Base-by-base conservation (phyloP, 768 basidiomycete genomes). In the Agaricus bisporus region DNA sequence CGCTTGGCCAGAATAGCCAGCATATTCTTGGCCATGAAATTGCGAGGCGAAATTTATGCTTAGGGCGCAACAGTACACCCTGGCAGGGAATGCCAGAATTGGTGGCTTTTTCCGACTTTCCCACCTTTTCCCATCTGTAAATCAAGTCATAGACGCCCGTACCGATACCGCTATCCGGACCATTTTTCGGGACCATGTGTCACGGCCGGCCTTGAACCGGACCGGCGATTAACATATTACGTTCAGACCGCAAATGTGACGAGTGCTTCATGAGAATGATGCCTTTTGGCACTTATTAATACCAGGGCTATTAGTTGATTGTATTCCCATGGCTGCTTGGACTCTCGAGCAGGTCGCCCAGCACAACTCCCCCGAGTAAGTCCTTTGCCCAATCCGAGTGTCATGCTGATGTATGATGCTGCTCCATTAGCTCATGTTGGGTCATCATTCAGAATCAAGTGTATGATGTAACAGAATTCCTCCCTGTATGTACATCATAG, bases 401-500 rank as follows among this genome's bases (percentile, higher is more conserved):
- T 54, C 52, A 35, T 42, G 14, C 18, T 54, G 53, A 54, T 48
- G 46, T 48, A 37, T 48, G 29, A 48, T 26, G 49, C 44, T 26
- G 49, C 44, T 59, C 45, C 38, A 39, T n/a, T 56, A 87, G 86
- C 37, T 86, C 85, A 15, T 91, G 89, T 63, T 93, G 91, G 91
- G 83, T 93, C 59, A 82, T 92, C 63, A 86, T 93, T 58, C 73
- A 77, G 48, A 80, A 85, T 67, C 74, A 79, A 50, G 90, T 91
- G n/a, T 92, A 92, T 70, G 88, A 92, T 70, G 86, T 91, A 49
- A 89, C 89, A 5, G 84, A 86, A 37, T 89, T 91, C 66, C 70
- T 91, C 37, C 70, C 78, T 49, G 88, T 85, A 55, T 35, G 74
- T 57, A 20, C 46, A 26, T 41, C 52, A 18, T 38, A 6, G 32